Percentiles rank a stretch among this genome's conserved stretches.
Evolutionary conservation across 2,329 filamentous ascomycete genomes (phyloP).

Genomic region (Aureobasidium sp.): DNA sequence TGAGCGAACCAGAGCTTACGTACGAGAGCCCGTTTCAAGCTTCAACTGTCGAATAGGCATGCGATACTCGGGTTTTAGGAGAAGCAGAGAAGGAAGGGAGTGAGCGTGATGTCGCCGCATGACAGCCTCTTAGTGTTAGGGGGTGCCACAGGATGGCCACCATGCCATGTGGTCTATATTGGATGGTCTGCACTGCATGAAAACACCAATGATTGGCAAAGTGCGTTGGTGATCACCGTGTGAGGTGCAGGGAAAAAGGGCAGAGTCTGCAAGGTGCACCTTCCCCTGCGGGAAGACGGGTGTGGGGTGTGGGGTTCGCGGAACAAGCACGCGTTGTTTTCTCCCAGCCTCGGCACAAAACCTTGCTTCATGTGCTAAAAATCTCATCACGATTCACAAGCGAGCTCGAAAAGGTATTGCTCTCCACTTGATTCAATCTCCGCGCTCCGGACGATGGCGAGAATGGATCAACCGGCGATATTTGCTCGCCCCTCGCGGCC

Average conservation of each 20-base stretch:
- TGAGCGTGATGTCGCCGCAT: neutral
- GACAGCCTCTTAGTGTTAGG: neutral
- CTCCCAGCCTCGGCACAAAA: neutral
- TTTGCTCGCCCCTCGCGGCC: neutral
- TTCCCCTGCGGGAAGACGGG: neutral
- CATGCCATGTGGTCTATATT: constrained; percentile 5
- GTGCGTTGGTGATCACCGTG: neutral
- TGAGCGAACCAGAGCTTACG: neutral
- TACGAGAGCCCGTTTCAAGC: neutral
- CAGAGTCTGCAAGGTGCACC: neutral
- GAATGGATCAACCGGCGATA: neutral
- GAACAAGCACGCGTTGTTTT: neutral
- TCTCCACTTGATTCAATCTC: neutral
- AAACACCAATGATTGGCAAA: neutral
- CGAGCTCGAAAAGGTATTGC: neutral
- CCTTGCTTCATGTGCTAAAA: neutral
- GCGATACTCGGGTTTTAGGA: neutral
- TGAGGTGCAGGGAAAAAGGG: neutral
- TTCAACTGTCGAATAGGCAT: neutral
- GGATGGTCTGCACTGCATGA: neutral
- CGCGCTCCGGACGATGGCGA: neutral
- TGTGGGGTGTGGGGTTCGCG: neutral
- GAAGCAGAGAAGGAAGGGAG: neutral
- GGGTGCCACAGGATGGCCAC: neutral
- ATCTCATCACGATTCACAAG: neutral